Base-by-base conservation (phyloP, 192 early-diverging fungal species). In the Entophlyctis luteolus region DNA sequence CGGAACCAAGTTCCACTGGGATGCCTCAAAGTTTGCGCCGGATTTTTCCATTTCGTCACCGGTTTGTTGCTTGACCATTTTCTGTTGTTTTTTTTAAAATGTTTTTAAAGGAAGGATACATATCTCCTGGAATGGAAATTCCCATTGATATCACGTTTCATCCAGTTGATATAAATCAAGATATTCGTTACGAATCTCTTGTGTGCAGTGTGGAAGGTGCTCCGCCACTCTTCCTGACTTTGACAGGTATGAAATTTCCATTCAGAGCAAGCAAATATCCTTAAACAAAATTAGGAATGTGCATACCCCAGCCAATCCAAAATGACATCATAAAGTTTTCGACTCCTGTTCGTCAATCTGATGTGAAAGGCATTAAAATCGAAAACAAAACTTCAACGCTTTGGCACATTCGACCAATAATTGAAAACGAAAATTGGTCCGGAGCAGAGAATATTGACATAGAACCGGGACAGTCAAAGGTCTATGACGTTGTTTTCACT, bases 41-140 rank as follows among this genome's bases (percentile, higher is more conserved):
- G 81, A 84, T 42, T 86, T 86, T 63, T 67, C 83, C 8, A 80
- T 86, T 36, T 74, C 81, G 8, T 79, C 85, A n/a, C 59, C 72
- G 8, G 60, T 63, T 45, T 49, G 0, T 49, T 23, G 12, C 12
- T n/a, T 57, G n/a, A 28, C n/a, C 0, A 34, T 34, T 57, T 33
- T 45, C n/a, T 10, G 42, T n/a, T 45, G n/a, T n/a, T 45, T 45
- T 12, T 45, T 12, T n/a, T n/a, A n/a, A 45, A 10, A 12, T 45
- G 10, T 45, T 45, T 12, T 6, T 12, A 52, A 52, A 63, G 60
- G 83, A 86, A 56, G 85, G 84, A 1, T 86, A 86, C 55, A 86
- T 86, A 47, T 84, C 84, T 2, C 84, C 85, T 10, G 81, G 84
- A 31, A 82, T 86, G 78, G 84, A 86, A 25, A 65, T 86, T 18